Percentiles rank a stretch among this genome's conserved stretches.
phyloP scores from a whole-genome alignment of 2,329 filamentous ascomycete species.

The Ceratocystis eucalypticola region DNA sequence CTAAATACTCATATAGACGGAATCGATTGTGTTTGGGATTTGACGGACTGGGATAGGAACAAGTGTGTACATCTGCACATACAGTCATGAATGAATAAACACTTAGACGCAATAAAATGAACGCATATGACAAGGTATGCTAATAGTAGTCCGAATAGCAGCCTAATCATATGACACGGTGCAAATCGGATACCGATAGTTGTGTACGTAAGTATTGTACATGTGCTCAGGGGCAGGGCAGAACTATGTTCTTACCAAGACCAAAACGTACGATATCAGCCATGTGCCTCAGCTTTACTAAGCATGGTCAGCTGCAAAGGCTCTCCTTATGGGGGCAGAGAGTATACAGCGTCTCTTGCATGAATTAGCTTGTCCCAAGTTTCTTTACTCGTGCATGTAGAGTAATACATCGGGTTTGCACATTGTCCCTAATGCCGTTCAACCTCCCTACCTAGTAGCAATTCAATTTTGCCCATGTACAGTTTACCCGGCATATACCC shows the following conservation, averaged over 20 bases:
- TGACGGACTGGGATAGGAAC: not conserved
- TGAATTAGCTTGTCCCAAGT: not conserved
- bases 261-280: slow-evolving; percentile 1
- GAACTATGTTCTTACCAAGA: not conserved
- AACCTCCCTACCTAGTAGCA: not conserved
- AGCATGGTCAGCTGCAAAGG: not conserved
- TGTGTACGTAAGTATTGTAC: not conserved
- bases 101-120: not conserved
- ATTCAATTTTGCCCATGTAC: not conserved
- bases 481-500: not conserved
- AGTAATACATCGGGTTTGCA: not conserved
- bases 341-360: not conserved
- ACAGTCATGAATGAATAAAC: not conserved
- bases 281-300: not conserved
- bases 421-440: not conserved
- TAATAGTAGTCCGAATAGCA: not conserved
- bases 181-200: not conserved
- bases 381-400: not conserved
- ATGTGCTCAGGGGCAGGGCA: not conserved
- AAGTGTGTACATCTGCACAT: not conserved
- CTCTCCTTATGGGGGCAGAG: not conserved
- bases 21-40: not conserved
- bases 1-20: not conserved
- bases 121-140: too few species aligned
- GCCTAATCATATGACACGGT: not conserved